These are phyloP conservation scores for Trebouxia gelatinosa DNA, from an alignment of 163 green algal species.

Conservation along the genomic window DNA sequence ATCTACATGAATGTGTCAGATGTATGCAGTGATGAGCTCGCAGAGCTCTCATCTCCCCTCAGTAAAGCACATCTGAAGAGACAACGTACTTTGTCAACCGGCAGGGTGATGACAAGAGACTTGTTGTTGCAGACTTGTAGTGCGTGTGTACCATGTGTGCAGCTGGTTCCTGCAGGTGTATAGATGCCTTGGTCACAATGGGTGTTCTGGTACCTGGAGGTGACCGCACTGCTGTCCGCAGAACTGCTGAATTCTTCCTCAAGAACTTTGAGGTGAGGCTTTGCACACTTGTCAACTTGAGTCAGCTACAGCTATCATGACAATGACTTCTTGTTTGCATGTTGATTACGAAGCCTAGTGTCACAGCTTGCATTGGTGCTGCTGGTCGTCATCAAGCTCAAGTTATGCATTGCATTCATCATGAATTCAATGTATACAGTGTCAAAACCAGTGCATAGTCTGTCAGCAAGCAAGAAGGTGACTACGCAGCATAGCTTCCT, in stretches of 20 bases:
- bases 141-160: no score
- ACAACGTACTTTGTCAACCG: no score
- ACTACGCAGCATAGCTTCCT: neutral
- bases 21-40: no score
- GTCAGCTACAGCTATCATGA: neutral
- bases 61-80: no score
- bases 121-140: no score
- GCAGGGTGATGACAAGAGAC: no score
- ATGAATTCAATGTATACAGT: neutral
- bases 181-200: conserved; percentile 90
- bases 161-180: conserved; percentile 66
- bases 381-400: neutral
- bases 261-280: conserved; percentile 72
- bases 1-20: no score
- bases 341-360: no score
- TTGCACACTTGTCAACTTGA: neutral
- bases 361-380: neutral
- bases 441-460: neutral
- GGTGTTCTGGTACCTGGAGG: conserved; percentile 88
- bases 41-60: no score
- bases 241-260: conserved; percentile 97
- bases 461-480: neutral
- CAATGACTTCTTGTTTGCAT: neutral
- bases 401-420: neutral
- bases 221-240: conserved; percentile 83